These are phyloP conservation scores for Epichloe gansuensis DNA, from an alignment of 2,329 filamentous ascomycete genomes.

Conservation along the genomic window DNA sequence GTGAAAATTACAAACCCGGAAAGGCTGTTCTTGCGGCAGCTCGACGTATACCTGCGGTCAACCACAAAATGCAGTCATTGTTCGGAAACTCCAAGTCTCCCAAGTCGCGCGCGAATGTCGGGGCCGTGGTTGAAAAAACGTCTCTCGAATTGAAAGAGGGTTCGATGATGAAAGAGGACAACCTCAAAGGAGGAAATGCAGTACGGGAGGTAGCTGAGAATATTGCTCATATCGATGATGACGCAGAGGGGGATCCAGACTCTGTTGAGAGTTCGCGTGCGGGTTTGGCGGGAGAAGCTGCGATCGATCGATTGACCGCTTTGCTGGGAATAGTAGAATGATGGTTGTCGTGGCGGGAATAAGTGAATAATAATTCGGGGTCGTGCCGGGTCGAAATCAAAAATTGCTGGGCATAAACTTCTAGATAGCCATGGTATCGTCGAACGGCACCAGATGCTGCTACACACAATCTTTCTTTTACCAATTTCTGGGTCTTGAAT, in stretches of 20 bases:
- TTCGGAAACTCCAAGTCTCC: not conserved
- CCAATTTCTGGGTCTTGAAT: too few species aligned
- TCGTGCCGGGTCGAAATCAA: not conserved
- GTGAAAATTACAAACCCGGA: conserved; percentile 13
- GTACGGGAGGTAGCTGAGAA: not conserved
- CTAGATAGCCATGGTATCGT: too few species aligned
- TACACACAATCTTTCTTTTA: too few species aligned
- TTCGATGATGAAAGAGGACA: not conserved
- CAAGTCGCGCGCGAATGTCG: not conserved
- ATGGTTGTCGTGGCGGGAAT: not conserved
- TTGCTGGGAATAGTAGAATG: conserved; percentile 1
- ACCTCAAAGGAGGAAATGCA: not conserved
- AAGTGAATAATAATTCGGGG: not conserved
- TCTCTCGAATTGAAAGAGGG: not conserved
- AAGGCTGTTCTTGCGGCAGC: conserved; percentile 9
- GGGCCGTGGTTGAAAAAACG: not conserved
- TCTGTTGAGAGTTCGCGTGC: not conserved
- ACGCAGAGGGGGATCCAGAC: not conserved
- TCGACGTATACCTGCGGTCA: conserved; percentile 1
- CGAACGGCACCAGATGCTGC: too few species aligned
- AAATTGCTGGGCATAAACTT: too few species aligned
- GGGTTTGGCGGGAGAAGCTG: not conserved
- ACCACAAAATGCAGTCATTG: not conserved
- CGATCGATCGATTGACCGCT: conserved; percentile 1
- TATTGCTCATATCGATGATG: not conserved